Evolutionary conservation across 495 filamentous ascomycete species (phyloP).

Genomic region (Achaetomiella virescens): DNA sequence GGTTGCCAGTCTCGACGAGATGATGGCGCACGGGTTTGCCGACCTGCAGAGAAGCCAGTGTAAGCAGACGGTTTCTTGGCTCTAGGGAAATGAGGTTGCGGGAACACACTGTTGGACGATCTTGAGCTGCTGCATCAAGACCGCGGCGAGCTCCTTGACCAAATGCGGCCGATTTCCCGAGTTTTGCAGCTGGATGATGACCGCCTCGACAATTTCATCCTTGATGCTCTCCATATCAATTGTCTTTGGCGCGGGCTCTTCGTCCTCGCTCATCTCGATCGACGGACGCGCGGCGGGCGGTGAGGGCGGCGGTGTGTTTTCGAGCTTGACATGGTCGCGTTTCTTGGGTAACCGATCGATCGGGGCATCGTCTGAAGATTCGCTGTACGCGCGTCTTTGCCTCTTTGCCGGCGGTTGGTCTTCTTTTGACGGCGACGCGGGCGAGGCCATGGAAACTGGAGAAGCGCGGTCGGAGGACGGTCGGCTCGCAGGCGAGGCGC

Average conservation of each 20-base stretch:
- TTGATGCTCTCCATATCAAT: slow-evolving; percentile 86
- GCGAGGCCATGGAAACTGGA: slow-evolving; percentile 45
- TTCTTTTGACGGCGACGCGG: slow-evolving; percentile 46
- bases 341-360: slow-evolving; percentile 44
- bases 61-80: slow-evolving; percentile 24
- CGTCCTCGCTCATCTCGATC: slow-evolving; percentile 38
- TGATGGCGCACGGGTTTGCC: slow-evolving; percentile 88
- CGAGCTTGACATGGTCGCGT: slow-evolving; percentile 50
- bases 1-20: slow-evolving; percentile 81
- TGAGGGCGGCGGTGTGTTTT: slow-evolving; percentile 78
- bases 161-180: slow-evolving; percentile 90
- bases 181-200: slow-evolving; percentile 84
- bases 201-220: slow-evolving; percentile 90
- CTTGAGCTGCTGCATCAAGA: slow-evolving; percentile 67
- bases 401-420: slow-evolving; percentile 68
- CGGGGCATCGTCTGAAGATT: slow-evolving; percentile 45
- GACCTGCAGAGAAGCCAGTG: slow-evolving; percentile 53
- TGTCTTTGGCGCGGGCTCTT: slow-evolving; percentile 35
- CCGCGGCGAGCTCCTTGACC: slow-evolving; percentile 85
- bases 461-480: slow-evolving; percentile 27
- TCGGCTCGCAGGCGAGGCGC: slow-evolving; percentile 38
- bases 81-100: not conserved
- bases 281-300: slow-evolving; percentile 41
- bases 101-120: slow-evolving; percentile 81
- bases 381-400: slow-evolving; percentile 73